Conservation (phyloP, 2,329 filamentous ascomycete genomes). For the Trichoderma polysporum region DNA sequence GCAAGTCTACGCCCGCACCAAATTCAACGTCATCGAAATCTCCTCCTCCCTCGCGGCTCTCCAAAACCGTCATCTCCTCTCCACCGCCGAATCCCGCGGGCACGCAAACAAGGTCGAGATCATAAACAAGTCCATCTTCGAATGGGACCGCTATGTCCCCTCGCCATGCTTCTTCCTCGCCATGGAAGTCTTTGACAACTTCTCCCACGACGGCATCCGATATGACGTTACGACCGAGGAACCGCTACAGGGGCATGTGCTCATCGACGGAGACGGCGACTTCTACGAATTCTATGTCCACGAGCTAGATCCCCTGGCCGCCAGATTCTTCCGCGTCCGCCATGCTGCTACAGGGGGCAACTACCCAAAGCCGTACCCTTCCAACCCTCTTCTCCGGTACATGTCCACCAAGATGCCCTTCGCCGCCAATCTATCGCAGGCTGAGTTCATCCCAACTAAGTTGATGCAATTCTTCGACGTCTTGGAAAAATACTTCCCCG, state of each 20-base stretch:
- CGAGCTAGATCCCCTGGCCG: slow-evolving; percentile 76
- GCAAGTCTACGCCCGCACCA: slow-evolving; percentile 89
- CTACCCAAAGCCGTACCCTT: slow-evolving; percentile 61
- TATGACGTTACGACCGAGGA: slow-evolving; percentile 81
- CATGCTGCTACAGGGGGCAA: slow-evolving; percentile 68
- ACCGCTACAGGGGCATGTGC: slow-evolving; percentile 82
- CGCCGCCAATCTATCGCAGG: slow-evolving; percentile 70
- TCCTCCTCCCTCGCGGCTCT: slow-evolving; percentile 75
- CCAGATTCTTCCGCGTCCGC: slow-evolving; percentile 80
- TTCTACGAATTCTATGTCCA: slow-evolving; percentile 93
- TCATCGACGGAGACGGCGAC: slow-evolving; percentile 82
- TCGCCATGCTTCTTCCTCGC: slow-evolving; percentile 96
- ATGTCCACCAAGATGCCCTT: slow-evolving; percentile 67
- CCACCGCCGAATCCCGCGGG: slow-evolving; percentile 66
- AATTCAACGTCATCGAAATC: slow-evolving; percentile 96
- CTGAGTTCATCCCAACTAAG: slow-evolving; percentile 92
- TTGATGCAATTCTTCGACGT: slow-evolving; percentile 98
- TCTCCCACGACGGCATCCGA: slow-evolving; percentile 89
- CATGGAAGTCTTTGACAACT: slow-evolving; percentile 98
- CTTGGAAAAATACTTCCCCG: slow-evolving; percentile 82
- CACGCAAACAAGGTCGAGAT: slow-evolving; percentile 88
- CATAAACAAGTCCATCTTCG: slow-evolving; percentile 91
- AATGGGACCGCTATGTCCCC: slow-evolving; percentile 85
- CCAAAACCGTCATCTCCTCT: slow-evolving; percentile 69
- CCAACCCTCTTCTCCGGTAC: slow-evolving; percentile 56